These are phyloP conservation scores for Acanthamoeba lenticulata DNA, from an alignment of 208 protist species.

Conservation along the genomic window DNA sequence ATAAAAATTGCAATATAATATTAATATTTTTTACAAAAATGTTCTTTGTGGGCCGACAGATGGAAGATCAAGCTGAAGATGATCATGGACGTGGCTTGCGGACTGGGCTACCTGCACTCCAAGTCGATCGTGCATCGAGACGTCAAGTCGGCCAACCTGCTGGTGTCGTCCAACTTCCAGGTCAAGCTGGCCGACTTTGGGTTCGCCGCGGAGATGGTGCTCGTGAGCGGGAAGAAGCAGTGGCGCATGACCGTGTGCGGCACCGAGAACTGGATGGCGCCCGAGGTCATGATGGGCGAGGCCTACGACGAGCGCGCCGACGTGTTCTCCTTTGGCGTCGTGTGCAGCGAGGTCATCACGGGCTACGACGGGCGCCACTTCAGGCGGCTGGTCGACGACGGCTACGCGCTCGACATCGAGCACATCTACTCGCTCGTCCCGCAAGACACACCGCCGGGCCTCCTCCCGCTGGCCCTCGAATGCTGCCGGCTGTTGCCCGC, in stretches of 20 bases:
- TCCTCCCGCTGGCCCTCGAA: neutral
- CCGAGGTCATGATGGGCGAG: constrained; percentile 35
- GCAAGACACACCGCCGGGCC: neutral
- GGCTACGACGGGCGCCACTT: constrained; percentile 5
- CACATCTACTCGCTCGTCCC: constrained; percentile 49
- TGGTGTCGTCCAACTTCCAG: neutral
- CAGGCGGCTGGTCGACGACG: neutral
- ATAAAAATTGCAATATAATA: neutral
- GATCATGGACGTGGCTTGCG: constrained; percentile 42
- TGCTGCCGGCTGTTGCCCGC: neutral
- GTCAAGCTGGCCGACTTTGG: constrained; percentile 44
- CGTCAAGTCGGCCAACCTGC: too few relatives aligned
- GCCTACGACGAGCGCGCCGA: constrained; percentile 26
- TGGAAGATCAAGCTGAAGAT: constrained; percentile 33
- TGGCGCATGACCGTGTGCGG: constrained; percentile 56
- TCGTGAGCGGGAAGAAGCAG: constrained; percentile 14
- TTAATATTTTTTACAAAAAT: neutral
- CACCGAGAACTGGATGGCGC: constrained; percentile 48
- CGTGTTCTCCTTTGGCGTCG: constrained; percentile 54
- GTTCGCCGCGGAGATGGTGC: neutral
- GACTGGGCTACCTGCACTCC: constrained; percentile 50
- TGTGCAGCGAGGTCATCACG: constrained; percentile 47
- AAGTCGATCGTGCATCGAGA: too few relatives aligned
- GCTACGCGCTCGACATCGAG: constrained; percentile 36
- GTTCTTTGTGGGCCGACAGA: neutral